These are phyloP conservation scores for Daldinia concentrica DNA, from an alignment of 495 filamentous ascomycete species.

Conservation along the genomic window DNA sequence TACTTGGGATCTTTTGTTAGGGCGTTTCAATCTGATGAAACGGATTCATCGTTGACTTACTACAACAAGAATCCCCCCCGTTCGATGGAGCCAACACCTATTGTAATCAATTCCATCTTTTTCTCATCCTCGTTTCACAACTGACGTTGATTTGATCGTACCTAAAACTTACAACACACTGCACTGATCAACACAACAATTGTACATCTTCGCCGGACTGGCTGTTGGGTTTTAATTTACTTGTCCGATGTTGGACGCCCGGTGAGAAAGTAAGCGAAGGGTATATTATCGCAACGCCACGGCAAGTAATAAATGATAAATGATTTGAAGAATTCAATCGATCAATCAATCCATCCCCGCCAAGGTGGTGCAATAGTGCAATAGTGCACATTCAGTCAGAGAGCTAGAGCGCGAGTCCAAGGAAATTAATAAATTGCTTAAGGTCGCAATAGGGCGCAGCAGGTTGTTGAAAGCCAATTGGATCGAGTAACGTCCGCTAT, in stretches of 20 bases:
- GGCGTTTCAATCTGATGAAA: conserved; percentile 32
- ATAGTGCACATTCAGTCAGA: conserved; percentile 1
- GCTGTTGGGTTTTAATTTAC: not conserved
- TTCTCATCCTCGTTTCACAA: conserved; percentile 10
- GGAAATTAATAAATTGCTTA: conserved; percentile 37
- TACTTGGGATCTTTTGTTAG: conserved; percentile 4
- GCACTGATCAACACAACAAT: not conserved
- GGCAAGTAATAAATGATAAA: not conserved
- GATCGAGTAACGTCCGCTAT: conserved; percentile 31
- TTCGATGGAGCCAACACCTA: not conserved
- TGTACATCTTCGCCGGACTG: conserved; percentile 1
- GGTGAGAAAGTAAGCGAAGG: not conserved
- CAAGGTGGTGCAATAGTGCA: conserved; percentile 15
- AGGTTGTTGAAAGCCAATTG: conserved; percentile 32
- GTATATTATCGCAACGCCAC: not conserved
- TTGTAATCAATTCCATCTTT: conserved; percentile 4
- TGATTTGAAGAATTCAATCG: conserved; percentile 8
- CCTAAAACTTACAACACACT: not conserved
- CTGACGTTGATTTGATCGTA: conserved; percentile 6
- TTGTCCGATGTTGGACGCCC: not conserved
- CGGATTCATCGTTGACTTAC: conserved; percentile 33
- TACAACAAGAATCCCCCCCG: conserved; percentile 28
- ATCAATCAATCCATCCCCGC: not conserved
- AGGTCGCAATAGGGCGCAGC: conserved; percentile 40
- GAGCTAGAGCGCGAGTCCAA: conserved; percentile 22